These are phyloP conservation scores for Hypoxylon sp. DNA, from an alignment of 2,329 filamentous ascomycete genomes.

Conservation along the genomic window DNA sequence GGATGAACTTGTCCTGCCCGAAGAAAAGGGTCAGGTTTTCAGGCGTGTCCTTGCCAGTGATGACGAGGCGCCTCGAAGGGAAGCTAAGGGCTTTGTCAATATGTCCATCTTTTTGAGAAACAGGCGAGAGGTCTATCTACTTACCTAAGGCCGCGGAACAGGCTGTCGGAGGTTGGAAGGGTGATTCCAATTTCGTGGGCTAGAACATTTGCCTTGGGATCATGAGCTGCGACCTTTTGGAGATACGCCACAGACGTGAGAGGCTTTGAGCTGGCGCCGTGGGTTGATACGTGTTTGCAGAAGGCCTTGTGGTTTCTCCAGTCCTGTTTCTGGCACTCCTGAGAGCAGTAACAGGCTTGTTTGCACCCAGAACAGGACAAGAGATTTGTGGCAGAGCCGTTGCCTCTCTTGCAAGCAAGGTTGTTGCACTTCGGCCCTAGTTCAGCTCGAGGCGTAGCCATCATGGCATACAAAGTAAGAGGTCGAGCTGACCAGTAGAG, in stretches of 20 bases:
- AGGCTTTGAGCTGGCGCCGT: constrained; percentile 10
- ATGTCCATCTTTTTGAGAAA: not conserved
- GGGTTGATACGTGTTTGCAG: constrained; percentile 26
- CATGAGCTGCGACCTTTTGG: constrained; percentile 18
- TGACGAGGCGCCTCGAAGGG: constrained; percentile 9
- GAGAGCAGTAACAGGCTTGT: constrained; percentile 35
- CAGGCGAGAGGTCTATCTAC: not conserved
- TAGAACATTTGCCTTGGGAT: constrained; percentile 13
- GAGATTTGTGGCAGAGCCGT: constrained; percentile 7
- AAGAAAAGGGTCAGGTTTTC: constrained; percentile 31
- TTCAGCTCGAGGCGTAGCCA: not conserved
- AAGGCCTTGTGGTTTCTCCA: constrained; percentile 38
- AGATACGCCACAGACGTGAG: constrained; percentile 12
- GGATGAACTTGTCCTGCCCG: constrained; percentile 19
- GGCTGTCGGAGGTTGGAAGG: not conserved
- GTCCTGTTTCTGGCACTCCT: constrained; percentile 37
- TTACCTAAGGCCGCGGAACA: not conserved
- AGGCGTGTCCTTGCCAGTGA: constrained; percentile 20
- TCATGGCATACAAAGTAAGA: not conserved
- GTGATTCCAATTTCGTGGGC: constrained; percentile 12
- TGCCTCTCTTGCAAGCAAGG: constrained; percentile 11
- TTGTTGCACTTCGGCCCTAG: constrained; percentile 7
- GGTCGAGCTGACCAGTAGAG: not conserved
- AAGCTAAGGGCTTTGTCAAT: constrained; percentile 5
- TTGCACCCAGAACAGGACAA: constrained; percentile 32